A percentile compares a stretch with the other conserved stretches of the same genome.
phyloP scores from a whole-genome alignment of 106 monocot genomes.

The Dendrobium catenatum region DNA sequence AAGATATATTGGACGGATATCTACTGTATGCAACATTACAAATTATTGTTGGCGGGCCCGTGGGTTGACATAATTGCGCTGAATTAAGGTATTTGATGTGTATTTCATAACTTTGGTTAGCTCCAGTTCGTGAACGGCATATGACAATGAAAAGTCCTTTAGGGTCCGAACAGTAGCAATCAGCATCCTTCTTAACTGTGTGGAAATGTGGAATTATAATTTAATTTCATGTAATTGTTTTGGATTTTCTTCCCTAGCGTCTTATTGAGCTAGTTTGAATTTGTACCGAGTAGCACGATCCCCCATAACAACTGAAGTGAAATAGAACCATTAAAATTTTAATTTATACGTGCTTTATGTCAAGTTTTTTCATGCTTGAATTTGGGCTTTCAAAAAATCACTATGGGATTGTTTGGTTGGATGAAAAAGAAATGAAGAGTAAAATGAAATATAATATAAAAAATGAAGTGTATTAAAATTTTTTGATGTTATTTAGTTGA shows the following conservation, averaged over 20 bases:
- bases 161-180: background rate
- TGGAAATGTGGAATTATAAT: background rate
- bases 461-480: no score
- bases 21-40: background rate
- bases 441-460: no score
- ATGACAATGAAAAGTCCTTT: background rate
- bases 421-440: no score
- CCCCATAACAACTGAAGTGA: background rate
- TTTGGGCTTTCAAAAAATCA: background rate
- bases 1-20: background rate
- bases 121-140: background rate
- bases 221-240: background rate
- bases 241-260: background rate
- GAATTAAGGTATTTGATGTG: no score
- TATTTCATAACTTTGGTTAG: no score
- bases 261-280: background rate
- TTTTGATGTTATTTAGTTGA: no score
- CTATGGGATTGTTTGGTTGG: no score
- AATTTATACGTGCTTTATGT: background rate
- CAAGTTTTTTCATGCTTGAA: background rate
- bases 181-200: background rate
- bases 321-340: background rate
- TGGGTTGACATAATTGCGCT: no score
- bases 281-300: background rate
- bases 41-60: background rate